Evolutionary conservation across 2,329 filamentous ascomycete genomes (phyloP).

Genomic region (Neobulgaria alba): DNA sequence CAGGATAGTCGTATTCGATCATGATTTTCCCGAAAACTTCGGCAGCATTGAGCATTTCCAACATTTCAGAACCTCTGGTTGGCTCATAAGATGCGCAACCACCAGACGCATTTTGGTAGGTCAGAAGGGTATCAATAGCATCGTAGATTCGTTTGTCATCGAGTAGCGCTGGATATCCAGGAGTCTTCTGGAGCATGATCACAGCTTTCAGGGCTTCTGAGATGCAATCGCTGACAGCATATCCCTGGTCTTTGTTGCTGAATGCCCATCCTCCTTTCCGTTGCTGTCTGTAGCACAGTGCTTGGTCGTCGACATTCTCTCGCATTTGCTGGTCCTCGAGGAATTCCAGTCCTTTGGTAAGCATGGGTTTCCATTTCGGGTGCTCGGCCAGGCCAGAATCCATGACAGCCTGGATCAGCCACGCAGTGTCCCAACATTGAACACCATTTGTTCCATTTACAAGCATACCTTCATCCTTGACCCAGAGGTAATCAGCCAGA

Average conservation of each 20-base stretch:
- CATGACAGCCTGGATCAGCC: slow-evolving; percentile 73
- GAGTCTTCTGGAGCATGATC: slow-evolving; percentile 71
- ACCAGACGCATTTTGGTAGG: slow-evolving; percentile 81
- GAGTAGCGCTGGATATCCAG: slow-evolving; percentile 65
- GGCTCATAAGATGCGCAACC: slow-evolving; percentile 88
- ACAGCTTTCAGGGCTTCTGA: slow-evolving; percentile 84
- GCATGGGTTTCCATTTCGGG: slow-evolving; percentile 71
- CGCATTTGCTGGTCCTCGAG: slow-evolving; percentile 87
- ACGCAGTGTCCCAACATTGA: slow-evolving; percentile 93
- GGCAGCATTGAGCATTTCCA: slow-evolving; percentile 87
- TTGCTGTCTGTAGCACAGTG: slow-evolving; percentile 77
- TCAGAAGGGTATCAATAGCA: slow-evolving; percentile 80
- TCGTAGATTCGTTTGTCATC: slow-evolving; percentile 74
- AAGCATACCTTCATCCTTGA: slow-evolving; percentile 87
- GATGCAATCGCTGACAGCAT: slow-evolving; percentile 91
- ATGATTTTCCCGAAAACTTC: slow-evolving; percentile 97
- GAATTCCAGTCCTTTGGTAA: slow-evolving; percentile 73
- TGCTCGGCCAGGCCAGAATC: slow-evolving; percentile 73
- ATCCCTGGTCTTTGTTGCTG: slow-evolving; percentile 85
- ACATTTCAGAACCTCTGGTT: slow-evolving; percentile 63
- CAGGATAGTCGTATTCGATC: slow-evolving; percentile 97
- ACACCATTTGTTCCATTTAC: slow-evolving; percentile 97
- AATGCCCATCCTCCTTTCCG: slow-evolving; percentile 95
- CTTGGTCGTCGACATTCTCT: slow-evolving; percentile 70
- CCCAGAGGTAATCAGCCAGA: slow-evolving; percentile 80